Conservation (phyloP, 1,284 basidiomycete species). For the Marasmius sp. region DNA sequence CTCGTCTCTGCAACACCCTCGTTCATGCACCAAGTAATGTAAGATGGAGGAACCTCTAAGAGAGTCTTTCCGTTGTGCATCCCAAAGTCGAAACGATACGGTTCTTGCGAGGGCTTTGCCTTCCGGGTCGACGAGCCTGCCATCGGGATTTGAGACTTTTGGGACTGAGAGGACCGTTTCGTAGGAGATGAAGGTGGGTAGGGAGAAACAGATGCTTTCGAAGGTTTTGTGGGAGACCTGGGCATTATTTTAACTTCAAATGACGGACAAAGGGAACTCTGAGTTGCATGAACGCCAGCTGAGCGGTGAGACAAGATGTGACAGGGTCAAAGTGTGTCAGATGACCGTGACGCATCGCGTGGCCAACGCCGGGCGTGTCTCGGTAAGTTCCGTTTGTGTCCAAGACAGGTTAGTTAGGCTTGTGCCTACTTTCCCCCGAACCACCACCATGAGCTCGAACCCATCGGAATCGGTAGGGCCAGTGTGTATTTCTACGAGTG, state of each 20-base stretch:
- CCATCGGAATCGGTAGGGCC: not conserved
- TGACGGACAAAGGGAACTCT: not conserved
- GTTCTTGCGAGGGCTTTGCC: not conserved
- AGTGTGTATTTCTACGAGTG: not conserved
- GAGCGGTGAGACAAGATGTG: not conserved
- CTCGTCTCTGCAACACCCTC: not conserved
- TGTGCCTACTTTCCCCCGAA: not conserved
- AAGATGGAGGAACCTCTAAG: not conserved
- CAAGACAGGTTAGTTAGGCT: not conserved
- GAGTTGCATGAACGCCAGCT: not conserved
- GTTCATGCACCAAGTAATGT: not conserved
- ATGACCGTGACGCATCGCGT: not conserved
- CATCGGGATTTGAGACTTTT: not conserved
- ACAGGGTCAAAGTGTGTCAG: not conserved
- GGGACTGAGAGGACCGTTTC: not conserved
- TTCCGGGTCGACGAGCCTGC: not conserved
- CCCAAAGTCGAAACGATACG: conserved; percentile 1
- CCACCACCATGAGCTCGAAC: not conserved
- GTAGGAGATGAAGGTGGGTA: conserved; percentile 1
- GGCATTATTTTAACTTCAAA: not conserved
- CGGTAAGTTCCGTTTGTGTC: no score
- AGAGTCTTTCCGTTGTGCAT: not conserved
- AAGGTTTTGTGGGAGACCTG: not conserved
- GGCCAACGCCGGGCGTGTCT: not conserved
- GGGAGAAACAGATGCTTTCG: not conserved